Conservation (phyloP, 306 rosid genomes). For the Mimosa bimucronata region DNA sequence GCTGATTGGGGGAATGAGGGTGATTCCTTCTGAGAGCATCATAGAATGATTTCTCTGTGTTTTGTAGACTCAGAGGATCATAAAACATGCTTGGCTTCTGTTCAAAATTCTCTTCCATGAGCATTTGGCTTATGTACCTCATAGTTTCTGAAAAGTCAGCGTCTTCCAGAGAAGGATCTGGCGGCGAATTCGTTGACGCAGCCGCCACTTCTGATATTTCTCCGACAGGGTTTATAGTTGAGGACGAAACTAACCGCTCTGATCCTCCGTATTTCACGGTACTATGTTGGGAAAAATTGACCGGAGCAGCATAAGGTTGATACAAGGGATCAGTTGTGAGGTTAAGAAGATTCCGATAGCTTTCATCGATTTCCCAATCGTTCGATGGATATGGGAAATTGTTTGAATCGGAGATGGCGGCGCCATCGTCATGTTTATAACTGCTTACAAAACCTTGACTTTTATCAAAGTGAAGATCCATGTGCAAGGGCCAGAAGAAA, state of each 20-base stretch:
- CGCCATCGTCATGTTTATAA: slow-evolving; percentile 21
- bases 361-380: slow-evolving; percentile 6
- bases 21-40: slow-evolving; percentile 50
- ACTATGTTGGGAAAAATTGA: slow-evolving; percentile 9
- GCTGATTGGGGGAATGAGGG: slow-evolving; percentile 51
- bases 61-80: slow-evolving; percentile 60
- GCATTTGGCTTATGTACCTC: slow-evolving; percentile 50
- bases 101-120: slow-evolving; percentile 78
- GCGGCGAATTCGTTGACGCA: not conserved
- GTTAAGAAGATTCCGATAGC: not conserved
- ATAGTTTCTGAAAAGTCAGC: slow-evolving; percentile 50
- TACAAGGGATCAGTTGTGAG: slow-evolving; percentile 8
- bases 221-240: not conserved
- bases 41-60: slow-evolving; percentile 63
- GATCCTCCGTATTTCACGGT: not conserved
- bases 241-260: not conserved
- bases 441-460: not conserved
- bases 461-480: slow-evolving; percentile 45
- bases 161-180: slow-evolving; percentile 43
- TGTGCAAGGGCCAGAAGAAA: not conserved
- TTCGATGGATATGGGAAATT: slow-evolving; percentile 5
- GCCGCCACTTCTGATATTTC: not conserved
- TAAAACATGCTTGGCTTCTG: slow-evolving; percentile 54
- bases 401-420: slow-evolving; percentile 7
- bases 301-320: slow-evolving; percentile 1